These are phyloP conservation scores for Ganoderma leucocontextum DNA, from an alignment of 1,284 basidiomycete species.

Conservation along the genomic window DNA sequence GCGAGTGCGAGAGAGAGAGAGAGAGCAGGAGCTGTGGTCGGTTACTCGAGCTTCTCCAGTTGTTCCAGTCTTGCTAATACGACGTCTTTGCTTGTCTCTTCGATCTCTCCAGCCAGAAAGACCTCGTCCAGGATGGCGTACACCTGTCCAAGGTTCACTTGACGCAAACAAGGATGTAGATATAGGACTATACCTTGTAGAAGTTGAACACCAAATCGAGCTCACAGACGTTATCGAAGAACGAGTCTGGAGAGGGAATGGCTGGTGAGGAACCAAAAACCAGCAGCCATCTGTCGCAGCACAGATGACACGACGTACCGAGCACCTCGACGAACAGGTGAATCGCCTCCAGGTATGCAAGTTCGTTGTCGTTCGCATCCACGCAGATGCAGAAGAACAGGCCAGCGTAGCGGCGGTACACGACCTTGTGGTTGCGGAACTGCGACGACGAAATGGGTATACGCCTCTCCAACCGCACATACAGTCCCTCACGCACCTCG, in stretches of 20 bases:
- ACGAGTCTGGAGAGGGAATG: constrained; percentile 73
- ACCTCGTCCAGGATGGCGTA: constrained; percentile 98
- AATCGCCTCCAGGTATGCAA: constrained; percentile 96
- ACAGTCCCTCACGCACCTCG: constrained; percentile 68
- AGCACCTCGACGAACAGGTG: constrained; percentile 99
- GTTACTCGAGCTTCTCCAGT: constrained; percentile 87
- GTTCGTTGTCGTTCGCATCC: constrained; percentile 97
- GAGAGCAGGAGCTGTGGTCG: constrained; percentile 35
- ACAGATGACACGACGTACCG: constrained; percentile 58
- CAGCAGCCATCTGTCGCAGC: background rate
- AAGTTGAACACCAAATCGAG: constrained; percentile 98
- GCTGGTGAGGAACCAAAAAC: background rate
- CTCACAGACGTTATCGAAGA: constrained; percentile 99
- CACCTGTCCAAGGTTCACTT: constrained; percentile 59
- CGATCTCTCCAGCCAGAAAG: constrained; percentile 98
- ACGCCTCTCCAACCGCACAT: background rate
- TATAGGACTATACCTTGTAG: constrained; percentile 78
- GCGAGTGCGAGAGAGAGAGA: too few species aligned
- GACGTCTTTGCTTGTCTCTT: constrained; percentile 97
- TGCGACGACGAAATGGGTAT: constrained; percentile 41
- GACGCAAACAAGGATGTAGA: background rate
- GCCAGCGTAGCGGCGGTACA: constrained; percentile 95
- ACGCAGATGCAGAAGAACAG: constrained; percentile 99
- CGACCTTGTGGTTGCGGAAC: constrained; percentile 96
- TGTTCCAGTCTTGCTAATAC: constrained; percentile 90